Conservation (phyloP, 345 rosid genomes). For the Cardamine occulta region DNA sequence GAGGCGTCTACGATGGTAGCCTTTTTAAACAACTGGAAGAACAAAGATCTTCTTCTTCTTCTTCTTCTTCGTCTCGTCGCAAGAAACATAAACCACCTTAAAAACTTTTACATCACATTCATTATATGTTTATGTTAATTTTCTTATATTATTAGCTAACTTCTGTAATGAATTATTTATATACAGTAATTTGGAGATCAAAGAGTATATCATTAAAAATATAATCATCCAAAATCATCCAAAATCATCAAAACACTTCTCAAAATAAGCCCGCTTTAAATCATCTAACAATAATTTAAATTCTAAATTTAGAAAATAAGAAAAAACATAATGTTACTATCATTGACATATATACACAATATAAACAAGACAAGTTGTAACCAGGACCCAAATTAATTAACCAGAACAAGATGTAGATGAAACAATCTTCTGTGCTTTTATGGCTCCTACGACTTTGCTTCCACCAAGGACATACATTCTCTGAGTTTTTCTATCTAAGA, state of each 20-base stretch:
- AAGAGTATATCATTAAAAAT: not conserved
- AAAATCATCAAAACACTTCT: too few relatives aligned
- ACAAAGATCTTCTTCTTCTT: conserved; percentile 39
- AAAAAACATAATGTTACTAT: not conserved
- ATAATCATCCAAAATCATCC: not conserved
- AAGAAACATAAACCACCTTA: conserved; percentile 9
- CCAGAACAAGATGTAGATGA: not conserved
- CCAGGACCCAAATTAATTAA: not conserved
- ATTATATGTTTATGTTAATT: not conserved
- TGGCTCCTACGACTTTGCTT: conserved; percentile 28
- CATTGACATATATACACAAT: conserved; percentile 1
- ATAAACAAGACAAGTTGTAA: conserved; percentile 7
- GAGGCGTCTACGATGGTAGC: conserved; percentile 72
- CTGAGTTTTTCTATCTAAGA: conserved; percentile 2
- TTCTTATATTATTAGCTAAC: not conserved
- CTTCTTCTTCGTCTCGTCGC: not conserved
- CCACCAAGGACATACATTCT: not conserved
- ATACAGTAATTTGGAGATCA: not conserved
- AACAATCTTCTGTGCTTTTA: not conserved
- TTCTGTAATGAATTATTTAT: not conserved
- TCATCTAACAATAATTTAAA: not conserved
- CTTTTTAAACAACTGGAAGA: conserved; percentile 61
- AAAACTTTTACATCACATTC: not conserved
- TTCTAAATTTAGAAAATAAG: not conserved
- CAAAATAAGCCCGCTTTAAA: not conserved